A percentile compares a stretch with the other conserved stretches of the same genome.
Conservation (phyloP, 805 yeast species). For the Nakazawaea ernobii region DNA sequence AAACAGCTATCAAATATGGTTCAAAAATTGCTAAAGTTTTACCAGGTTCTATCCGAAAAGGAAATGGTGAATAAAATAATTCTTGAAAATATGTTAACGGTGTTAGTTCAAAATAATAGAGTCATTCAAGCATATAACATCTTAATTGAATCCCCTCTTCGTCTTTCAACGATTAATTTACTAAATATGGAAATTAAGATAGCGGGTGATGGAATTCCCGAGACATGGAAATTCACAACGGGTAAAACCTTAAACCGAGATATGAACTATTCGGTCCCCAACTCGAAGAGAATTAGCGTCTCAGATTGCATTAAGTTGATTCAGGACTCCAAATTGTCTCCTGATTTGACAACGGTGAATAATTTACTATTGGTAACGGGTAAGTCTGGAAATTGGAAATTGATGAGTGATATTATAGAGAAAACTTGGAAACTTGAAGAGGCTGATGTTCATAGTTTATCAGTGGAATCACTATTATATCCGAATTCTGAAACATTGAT, state of each 20-base stretch:
- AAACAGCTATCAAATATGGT: not conserved
- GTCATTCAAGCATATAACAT: not conserved
- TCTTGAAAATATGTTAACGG: not conserved
- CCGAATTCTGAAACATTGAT: slow-evolving; percentile 22
- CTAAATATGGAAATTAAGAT: slow-evolving; percentile 17
- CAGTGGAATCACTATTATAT: slow-evolving; percentile 12
- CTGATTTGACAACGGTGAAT: slow-evolving; percentile 18
- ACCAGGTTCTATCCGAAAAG: not conserved
- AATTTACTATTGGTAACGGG: slow-evolving; percentile 24
- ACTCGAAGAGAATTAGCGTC: slow-evolving; percentile 13
- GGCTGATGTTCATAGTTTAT: slow-evolving; percentile 5
- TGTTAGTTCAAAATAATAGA: slow-evolving; percentile 1
- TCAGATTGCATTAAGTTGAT: slow-evolving; percentile 12
- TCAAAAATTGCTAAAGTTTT: not conserved
- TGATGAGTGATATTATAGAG: slow-evolving; percentile 19
- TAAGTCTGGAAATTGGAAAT: slow-evolving; percentile 18
- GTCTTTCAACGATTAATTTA: not conserved
- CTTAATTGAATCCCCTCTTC: not conserved
- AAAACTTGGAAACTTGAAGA: slow-evolving; percentile 21
- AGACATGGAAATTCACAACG: slow-evolving; percentile 20
- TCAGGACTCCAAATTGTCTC: slow-evolving; percentile 6
- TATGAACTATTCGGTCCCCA: slow-evolving; percentile 12
- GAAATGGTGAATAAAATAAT: not conserved
- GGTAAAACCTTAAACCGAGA: slow-evolving; percentile 12
- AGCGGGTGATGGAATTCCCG: slow-evolving; percentile 18